Percentiles rank a stretch among this genome's conserved stretches.
Evolutionary conservation across 768 basidiomycete genomes (phyloP).

Genomic region (Pisolithus orientalis): DNA sequence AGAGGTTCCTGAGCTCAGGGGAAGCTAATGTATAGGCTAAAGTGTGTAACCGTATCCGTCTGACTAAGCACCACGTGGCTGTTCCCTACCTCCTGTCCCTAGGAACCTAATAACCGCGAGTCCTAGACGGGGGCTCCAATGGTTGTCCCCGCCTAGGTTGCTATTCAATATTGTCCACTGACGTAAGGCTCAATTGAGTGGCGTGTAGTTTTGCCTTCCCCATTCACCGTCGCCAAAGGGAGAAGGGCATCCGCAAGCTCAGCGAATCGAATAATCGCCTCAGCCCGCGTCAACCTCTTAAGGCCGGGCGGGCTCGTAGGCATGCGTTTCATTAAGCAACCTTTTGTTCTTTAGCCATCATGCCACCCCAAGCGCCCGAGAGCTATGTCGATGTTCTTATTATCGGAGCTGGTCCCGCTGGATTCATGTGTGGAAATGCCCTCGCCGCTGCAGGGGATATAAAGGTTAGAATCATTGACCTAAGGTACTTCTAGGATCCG

Average conservation of each 20-base stretch:
- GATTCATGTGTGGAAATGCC: conserved; percentile 64
- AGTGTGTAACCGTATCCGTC: too few relatives aligned
- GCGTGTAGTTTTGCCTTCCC: not conserved
- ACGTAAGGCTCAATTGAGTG: not conserved
- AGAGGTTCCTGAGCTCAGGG: too few relatives aligned
- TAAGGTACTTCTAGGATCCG: conserved; percentile 26
- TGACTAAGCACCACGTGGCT: too few relatives aligned
- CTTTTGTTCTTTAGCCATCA: not conserved
- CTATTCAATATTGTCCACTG: not conserved
- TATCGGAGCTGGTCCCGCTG: conserved; percentile 46
- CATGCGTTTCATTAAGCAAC: not conserved
- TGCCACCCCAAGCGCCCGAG: conserved; percentile 3
- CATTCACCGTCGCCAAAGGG: conserved; percentile 10
- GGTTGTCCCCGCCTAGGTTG: too few relatives aligned
- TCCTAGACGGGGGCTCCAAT: too few relatives aligned
- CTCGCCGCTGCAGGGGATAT: conserved; percentile 36
- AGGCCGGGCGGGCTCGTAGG: too few relatives aligned
- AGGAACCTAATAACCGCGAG: too few relatives aligned
- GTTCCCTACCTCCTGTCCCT: too few relatives aligned
- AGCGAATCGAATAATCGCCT: not conserved
- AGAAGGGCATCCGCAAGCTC: not conserved
- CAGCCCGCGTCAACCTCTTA: not conserved
- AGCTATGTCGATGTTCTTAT: conserved; percentile 40
- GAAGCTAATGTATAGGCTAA: too few relatives aligned
- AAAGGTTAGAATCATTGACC: conserved; percentile 42